Conservation (phyloP, 495 filamentous ascomycete species). For the Lichenothelia convexa region DNA sequence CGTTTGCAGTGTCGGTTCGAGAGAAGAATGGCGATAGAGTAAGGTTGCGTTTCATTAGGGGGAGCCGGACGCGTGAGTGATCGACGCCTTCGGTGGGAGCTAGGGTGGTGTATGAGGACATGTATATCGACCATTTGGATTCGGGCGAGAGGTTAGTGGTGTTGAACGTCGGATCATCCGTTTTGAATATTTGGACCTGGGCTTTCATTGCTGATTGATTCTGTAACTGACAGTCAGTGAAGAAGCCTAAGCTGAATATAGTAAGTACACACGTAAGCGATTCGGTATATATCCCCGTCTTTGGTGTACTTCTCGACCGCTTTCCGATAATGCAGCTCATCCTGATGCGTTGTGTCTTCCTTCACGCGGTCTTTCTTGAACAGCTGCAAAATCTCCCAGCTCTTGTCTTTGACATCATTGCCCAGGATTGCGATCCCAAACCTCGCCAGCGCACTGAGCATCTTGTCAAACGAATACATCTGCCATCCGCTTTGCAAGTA, state of each 20-base stretch:
- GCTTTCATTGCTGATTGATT: constrained; percentile 34
- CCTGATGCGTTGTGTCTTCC: constrained; percentile 63
- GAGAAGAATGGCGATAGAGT: too few species aligned
- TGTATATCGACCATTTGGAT: constrained; percentile 76
- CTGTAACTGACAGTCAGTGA: constrained; percentile 2
- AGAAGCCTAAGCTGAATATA: not conserved
- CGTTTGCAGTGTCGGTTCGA: constrained; percentile 1
- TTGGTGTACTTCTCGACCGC: constrained; percentile 72
- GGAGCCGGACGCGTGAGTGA: constrained; percentile 32
- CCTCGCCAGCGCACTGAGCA: constrained; percentile 57
- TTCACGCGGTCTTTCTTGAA: constrained; percentile 67
- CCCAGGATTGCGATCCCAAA: constrained; percentile 57
- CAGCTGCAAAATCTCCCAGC: constrained; percentile 60
- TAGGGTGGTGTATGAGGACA: constrained; percentile 70
- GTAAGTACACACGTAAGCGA: constrained; percentile 53
- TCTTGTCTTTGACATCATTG: constrained; percentile 77
- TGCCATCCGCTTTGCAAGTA: constrained; percentile 81
- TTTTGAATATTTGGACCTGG: constrained; percentile 51
- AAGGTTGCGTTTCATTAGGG: constrained; percentile 58
- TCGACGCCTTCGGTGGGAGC: constrained; percentile 83
- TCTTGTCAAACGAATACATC: constrained; percentile 73
- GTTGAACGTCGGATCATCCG: constrained; percentile 66
- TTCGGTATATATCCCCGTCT: constrained; percentile 75
- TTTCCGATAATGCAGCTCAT: constrained; percentile 71
- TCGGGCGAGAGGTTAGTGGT: constrained; percentile 34